Conservation (phyloP, 306 rosid species). For the Castanea crenata region DNA sequence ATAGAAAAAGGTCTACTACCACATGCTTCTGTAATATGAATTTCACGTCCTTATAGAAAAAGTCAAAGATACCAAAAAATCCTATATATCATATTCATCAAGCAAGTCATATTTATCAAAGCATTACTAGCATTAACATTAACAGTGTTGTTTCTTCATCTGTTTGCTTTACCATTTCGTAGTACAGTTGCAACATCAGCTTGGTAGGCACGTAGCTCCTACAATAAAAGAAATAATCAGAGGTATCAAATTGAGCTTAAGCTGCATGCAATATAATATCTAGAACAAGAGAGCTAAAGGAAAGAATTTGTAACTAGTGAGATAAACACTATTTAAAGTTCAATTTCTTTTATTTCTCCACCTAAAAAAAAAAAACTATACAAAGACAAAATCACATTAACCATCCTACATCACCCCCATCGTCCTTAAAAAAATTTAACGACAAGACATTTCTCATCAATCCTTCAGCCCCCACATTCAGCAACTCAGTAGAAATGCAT, state of each 20-base stretch:
- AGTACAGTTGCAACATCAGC: conserved; percentile 91
- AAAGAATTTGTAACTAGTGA: not conserved
- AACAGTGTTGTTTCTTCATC: conserved; percentile 9
- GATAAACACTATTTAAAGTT: not conserved
- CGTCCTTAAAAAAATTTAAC: not conserved
- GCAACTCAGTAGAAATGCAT: not conserved
- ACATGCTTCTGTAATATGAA: not conserved
- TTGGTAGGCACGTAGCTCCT: conserved; percentile 99
- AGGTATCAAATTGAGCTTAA: conserved; percentile 21
- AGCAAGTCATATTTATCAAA: conserved; percentile 3
- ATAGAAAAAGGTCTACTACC: not conserved
- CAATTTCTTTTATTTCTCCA: too few relatives aligned
- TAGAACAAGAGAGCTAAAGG: conserved; percentile 1
- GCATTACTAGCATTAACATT: conserved; percentile 13
- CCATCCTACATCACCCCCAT: not conserved
- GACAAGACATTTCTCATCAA: not conserved
- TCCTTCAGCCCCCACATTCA: not conserved
- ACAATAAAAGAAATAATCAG: conserved; percentile 16
- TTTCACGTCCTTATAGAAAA: not conserved
- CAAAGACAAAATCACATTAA: not conserved
- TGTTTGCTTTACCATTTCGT: conserved; percentile 69
- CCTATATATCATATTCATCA: conserved; percentile 8
- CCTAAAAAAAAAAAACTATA: not conserved
- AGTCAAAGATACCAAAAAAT: not conserved
- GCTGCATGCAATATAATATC: conserved; percentile 19